Conservation (phyloP, 768 basidiomycete species). For the Rhizopogon rudus region DNA sequence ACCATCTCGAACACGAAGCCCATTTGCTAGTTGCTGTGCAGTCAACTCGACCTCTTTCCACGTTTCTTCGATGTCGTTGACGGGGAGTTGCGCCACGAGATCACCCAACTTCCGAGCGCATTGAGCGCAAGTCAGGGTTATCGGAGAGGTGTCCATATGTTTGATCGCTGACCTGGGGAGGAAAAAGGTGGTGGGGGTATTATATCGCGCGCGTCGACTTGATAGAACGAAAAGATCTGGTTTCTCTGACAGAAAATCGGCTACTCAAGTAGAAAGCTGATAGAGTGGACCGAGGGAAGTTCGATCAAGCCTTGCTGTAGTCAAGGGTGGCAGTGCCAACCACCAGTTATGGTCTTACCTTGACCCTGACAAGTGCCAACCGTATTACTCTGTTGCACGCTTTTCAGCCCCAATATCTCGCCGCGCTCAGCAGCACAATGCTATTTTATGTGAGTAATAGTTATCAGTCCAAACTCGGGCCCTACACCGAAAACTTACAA, state of each 20-base stretch:
- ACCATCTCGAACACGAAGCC: conserved; percentile 51
- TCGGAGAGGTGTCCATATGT: conserved; percentile 15
- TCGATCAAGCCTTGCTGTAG: background rate
- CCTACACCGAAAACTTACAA: no score
- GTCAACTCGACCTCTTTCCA: conserved; percentile 52
- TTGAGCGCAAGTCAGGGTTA: conserved; percentile 17
- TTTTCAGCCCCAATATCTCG: no score
- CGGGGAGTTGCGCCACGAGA: conserved; percentile 28
- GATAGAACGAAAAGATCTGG: background rate
- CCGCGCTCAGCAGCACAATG: no score
- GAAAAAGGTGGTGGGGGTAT: background rate
- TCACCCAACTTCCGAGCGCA: conserved; percentile 27
- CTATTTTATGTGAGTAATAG: no score
- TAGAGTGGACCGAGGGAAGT: conserved; percentile 1
- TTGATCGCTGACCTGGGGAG: background rate
- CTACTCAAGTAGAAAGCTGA: background rate
- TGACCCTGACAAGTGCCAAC: no score
- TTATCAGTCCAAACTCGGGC: no score
- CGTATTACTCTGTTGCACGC: no score
- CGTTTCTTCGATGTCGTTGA: conserved; percentile 23
- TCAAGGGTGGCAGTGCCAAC: background rate
- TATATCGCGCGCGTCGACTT: background rate
- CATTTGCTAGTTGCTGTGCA: conserved; percentile 57
- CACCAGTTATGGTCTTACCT: no score
- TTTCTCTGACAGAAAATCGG: background rate